phyloP scores from a whole-genome alignment of 306 rosid genomes.

The Amphicarpaea edgeworthii region DNA sequence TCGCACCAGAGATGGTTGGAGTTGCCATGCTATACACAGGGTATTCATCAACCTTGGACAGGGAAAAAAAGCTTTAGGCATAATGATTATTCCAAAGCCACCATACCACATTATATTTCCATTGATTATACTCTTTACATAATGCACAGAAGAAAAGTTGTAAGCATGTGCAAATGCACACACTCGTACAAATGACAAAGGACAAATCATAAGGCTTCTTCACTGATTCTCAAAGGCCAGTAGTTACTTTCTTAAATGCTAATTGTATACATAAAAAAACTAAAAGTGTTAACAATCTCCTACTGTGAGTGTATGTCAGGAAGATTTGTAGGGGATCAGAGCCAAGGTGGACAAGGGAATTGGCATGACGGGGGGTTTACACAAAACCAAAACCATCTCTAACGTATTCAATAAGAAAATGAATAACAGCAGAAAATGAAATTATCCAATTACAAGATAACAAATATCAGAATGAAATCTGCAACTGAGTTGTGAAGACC shows the following conservation, averaged over 20 bases:
- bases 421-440: neutral
- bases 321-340: no score
- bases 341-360: neutral
- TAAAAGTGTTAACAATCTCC: neutral
- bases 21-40: slow-evolving; percentile 96
- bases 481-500: slow-evolving; percentile 21
- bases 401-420: neutral
- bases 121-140: slow-evolving; percentile 22
- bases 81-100: neutral
- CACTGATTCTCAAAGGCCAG: slow-evolving; percentile 14
- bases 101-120: neutral
- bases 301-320: neutral
- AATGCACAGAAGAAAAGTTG: slow-evolving; percentile 20
- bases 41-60: slow-evolving; percentile 77
- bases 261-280: neutral
- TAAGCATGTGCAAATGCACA: slow-evolving; percentile 6
- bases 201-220: neutral
- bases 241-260: neutral
- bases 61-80: slow-evolving; percentile 38
- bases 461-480: neutral
- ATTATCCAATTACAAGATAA: slow-evolving; percentile 33
- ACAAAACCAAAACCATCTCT: no score
- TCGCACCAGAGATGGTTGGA: slow-evolving; percentile 87
- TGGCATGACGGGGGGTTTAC: neutral
- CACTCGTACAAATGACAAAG: neutral